Evolutionary conservation across 352 stramenopile species (phyloP).

Genomic region (Phytophthora quininea): DNA sequence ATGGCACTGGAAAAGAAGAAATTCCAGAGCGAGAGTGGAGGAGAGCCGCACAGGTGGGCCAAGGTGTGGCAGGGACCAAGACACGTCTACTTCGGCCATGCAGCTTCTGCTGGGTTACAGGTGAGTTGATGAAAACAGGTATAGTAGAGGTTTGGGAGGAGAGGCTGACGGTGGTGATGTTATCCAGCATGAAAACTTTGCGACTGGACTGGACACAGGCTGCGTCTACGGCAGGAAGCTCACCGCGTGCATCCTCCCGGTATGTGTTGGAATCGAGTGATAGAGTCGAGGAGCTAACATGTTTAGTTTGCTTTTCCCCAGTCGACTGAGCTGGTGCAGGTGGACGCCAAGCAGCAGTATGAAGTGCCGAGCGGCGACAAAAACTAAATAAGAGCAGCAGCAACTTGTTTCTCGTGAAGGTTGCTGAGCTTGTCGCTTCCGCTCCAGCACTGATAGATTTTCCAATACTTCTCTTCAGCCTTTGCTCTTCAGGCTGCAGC

Average conservation of each 20-base stretch:
- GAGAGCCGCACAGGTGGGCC: conserved; percentile 62
- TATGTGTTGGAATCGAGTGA: conserved; percentile 19
- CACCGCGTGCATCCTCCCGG: conserved; percentile 88
- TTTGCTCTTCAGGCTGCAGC: conserved; percentile 11
- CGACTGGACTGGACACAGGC: conserved; percentile 91
- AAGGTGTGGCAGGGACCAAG: conserved; percentile 78
- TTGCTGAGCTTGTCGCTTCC: not conserved
- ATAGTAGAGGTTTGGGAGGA: not conserved
- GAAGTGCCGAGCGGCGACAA: conserved; percentile 36
- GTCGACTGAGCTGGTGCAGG: conserved; percentile 40
- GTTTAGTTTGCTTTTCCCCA: conserved; percentile 13
- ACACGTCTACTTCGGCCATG: conserved; percentile 93
- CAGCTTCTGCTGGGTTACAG: conserved; percentile 86
- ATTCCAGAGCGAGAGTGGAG: conserved; percentile 26
- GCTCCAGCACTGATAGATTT: not conserved
- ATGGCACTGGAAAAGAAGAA: conserved; percentile 43
- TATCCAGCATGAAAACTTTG: conserved; percentile 82
- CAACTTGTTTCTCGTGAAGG: not conserved
- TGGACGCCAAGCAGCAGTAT: conserved; percentile 44
- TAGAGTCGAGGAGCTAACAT: too few relatives aligned
- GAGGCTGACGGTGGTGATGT: not conserved
- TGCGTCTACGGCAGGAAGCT: conserved; percentile 90
- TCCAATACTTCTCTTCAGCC: too few relatives aligned
- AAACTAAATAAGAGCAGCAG: conserved; percentile 6
- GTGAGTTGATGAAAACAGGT: conserved; percentile 18